Base-by-base conservation (phyloP, 257 asterid species). In the Solanum piurae region DNA sequence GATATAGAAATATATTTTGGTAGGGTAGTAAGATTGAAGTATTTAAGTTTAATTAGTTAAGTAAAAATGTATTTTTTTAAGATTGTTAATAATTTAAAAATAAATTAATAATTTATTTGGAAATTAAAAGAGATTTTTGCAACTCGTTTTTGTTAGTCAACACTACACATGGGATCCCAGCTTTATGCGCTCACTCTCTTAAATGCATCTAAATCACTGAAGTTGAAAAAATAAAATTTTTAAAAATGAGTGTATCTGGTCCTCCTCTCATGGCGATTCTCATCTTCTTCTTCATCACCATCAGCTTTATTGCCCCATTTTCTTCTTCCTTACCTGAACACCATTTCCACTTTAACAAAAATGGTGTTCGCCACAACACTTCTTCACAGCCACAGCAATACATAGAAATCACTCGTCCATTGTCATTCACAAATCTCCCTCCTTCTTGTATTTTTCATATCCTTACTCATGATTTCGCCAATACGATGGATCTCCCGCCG, bases 401-500 rank as follows among this genome's bases (percentile, higher is more conserved):
- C 87, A 83, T 93, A n/a, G 95, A 93, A 73, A 90, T 94, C 55
- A 88, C 88, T 46, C 93, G 90, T 83, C 98, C 99, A 20, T 95
- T 94, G 21, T 93, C 93, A 72, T 87, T 90, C 89, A 85, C 91
- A 52, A 11, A 85, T 64, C 92, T 90, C 83, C 83, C 90, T 55
- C 95, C 98, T 42, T 60, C 95, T 10, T 96, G 98, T 92, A 85
- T 92, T 3, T 94, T 94, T 72, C 93, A 91, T 8, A 83, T 93
- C 88, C 90, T 96, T 88, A 36, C 87, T 86, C 93, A 94, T 92
- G 87, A 85, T 87, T 95, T 95, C 94, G 91, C 73, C 90, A 89
- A 92, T 95, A 95, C 98, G 16, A 83, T 88, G 52, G 91, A 91
- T 55, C 92, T 86, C 4, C 99, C 98, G 11, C 98, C 98, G 5